Base-by-base conservation (phyloP, 805 yeast genomes). In the Tetrapisispora nanseiensis region DNA sequence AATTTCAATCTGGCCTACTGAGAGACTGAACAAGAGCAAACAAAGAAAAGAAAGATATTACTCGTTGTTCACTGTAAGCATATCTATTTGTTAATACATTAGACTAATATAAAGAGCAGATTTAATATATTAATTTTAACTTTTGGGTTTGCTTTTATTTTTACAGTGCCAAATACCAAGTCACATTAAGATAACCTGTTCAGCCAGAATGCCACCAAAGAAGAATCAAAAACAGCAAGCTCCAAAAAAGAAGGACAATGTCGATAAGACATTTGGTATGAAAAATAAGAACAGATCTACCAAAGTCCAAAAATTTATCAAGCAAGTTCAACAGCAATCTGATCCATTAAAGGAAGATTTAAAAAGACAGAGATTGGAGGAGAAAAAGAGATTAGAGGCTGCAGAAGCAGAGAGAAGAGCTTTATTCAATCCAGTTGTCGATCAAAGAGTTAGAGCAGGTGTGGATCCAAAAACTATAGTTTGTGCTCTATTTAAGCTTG, bases 401-500 rank as follows among this genome's bases (percentile, higher is more conserved):
- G 97, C 95, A 33, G 85, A 82, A 59, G 76, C 75, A 37, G 97
- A 90, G 57, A 94, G 95, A 5, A 81, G 86, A 12, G 81, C 82
- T 15, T 65, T 90, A 35, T 75, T 86, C 53, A 82, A 79, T 26
- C 67, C 77, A 0, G 70, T 77, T 4, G 70, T 86, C 39, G 82
- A 76, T 42, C 97, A 86, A 62, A 86, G 86, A 59, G 85, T 90
- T 26, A 95, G 96, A 33, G 87, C 90, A 57, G 98, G 98, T 41
- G 97, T 87, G 46, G 97, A 92, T 66, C 98, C 98, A 42, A 90
- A 92, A 67, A 78, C 95, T 1, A 82, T 92, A 28, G 65, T 92
- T 18, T 92, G 98, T 75, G 84, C 85, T 44, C 79, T 78, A 64
- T 90, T 86, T 77, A 92, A 81, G 66, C 77, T 82, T 51, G 86